These are phyloP conservation scores for Nannochloropsis oceanica DNA, from an alignment of 108 stramenopile species.

Conservation along the genomic window DNA sequence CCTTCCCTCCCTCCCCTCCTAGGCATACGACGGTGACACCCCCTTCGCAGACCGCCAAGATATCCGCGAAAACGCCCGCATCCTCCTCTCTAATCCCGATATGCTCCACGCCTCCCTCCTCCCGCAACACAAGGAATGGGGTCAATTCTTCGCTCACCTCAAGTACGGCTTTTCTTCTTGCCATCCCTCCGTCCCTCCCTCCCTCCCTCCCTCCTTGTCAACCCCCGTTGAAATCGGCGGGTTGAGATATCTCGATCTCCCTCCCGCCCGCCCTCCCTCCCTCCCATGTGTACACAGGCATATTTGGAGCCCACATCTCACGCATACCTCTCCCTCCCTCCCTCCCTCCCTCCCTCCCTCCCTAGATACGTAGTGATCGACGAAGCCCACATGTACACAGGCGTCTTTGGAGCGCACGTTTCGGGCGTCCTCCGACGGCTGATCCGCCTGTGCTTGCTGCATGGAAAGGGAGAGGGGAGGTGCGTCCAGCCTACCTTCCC, in stretches of 20 bases:
- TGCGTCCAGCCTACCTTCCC: not conserved
- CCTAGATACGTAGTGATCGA: not conserved
- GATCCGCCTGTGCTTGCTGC: slow-evolving; percentile 44
- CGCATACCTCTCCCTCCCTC: not conserved
- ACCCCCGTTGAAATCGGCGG: no score
- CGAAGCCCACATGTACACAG: slow-evolving; percentile 62
- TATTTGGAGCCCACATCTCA: not conserved
- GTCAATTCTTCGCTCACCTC: slow-evolving; percentile 48
- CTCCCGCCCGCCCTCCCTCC: not conserved
- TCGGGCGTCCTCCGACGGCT: slow-evolving; percentile 71
- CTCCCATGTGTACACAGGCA: slow-evolving; percentile 34
- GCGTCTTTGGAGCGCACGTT: slow-evolving; percentile 90
- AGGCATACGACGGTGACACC: slow-evolving; percentile 34
- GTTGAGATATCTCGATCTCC: no score
- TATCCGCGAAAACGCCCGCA: slow-evolving; percentile 48
- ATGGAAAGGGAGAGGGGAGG: not conserved
- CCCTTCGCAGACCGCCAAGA: slow-evolving; percentile 41
- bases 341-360: not conserved
- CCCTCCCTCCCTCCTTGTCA: no score
- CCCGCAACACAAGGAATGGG: slow-evolving; percentile 57
- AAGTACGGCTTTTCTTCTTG: slow-evolving; percentile 52
- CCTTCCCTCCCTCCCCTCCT: no score
- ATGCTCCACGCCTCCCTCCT: slow-evolving; percentile 81
- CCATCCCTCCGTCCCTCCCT: not conserved
- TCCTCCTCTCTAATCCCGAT: slow-evolving; percentile 91